Percentiles rank a stretch among this genome's conserved stretches.
phyloP scores from a whole-genome alignment of 2,329 filamentous ascomycete genomes.

The Fusarium tjaetaba region DNA sequence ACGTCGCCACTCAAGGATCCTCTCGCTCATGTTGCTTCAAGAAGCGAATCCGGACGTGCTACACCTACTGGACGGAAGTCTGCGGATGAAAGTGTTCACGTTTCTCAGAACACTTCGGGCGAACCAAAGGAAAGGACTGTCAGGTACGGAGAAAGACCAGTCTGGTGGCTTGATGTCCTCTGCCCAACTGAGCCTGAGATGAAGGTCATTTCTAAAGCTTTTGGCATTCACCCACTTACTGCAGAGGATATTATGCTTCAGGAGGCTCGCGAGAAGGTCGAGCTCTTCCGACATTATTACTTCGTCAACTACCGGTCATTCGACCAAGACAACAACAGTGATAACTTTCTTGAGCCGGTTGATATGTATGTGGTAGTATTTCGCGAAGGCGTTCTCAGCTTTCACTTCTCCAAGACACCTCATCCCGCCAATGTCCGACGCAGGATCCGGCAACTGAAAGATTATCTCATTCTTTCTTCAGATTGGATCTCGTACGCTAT shows the following conservation, averaged over 20 bases:
- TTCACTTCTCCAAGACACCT: constrained; percentile 96
- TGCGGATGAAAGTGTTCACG: constrained; percentile 41
- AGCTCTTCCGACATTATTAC: constrained; percentile 97
- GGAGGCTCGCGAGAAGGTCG: constrained; percentile 96
- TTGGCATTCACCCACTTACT: constrained; percentile 94
- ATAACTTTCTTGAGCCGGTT: constrained; percentile 92
- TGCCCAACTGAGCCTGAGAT: constrained; percentile 94
- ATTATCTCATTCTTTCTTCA: constrained; percentile 90
- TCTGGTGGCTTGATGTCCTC: constrained; percentile 96
- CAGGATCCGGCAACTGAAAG: constrained; percentile 89
- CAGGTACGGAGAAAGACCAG: constrained; percentile 82
- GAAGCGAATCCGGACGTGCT: constrained; percentile 55
- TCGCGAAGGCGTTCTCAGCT: constrained; percentile 92
- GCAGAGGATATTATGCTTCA: constrained; percentile 98
- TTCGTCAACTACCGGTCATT: constrained; percentile 99
- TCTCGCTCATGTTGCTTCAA: constrained; percentile 45
- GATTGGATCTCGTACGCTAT: constrained; percentile 99
- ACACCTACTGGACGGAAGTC: constrained; percentile 60
- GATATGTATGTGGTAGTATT: constrained; percentile 99
- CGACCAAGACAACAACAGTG: constrained; percentile 89
- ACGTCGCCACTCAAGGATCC: constrained; percentile 46
- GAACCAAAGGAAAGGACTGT: constrained; percentile 55
- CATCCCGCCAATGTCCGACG: constrained; percentile 96
- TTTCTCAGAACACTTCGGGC: constrained; percentile 26
- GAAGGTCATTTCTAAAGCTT: constrained; percentile 90